phyloP scores from a whole-genome alignment of 2,329 filamentous ascomycete genomes.

The Fusarium longipes region DNA sequence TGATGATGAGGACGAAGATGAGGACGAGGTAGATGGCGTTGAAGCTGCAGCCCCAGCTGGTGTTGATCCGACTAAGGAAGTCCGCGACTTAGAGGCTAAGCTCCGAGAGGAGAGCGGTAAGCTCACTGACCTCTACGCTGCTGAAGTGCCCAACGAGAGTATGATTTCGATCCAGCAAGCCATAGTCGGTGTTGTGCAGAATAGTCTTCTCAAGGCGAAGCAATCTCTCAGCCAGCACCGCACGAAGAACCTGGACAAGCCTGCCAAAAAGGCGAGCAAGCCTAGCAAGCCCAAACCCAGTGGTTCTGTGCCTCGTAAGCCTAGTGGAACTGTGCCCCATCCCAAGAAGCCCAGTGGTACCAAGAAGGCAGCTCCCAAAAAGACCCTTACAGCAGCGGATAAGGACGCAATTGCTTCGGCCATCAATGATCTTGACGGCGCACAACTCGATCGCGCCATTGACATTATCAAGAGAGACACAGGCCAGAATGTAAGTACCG shows the following conservation, averaged over 20 bases:
- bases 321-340: constrained; percentile 48
- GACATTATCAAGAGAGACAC: constrained; percentile 91
- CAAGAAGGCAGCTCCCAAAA: constrained; percentile 60
- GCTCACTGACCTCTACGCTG: constrained; percentile 64
- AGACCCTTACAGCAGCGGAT: constrained; percentile 77
- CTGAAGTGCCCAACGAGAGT: constrained; percentile 62
- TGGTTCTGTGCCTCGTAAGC: constrained; percentile 57
- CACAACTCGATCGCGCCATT: constrained; percentile 83
- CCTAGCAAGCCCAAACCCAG: constrained; percentile 65
- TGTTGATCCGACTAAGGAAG: constrained; percentile 54
- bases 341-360: constrained; percentile 53
- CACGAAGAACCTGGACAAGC: constrained; percentile 65
- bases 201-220: constrained; percentile 79
- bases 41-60: constrained; percentile 55
- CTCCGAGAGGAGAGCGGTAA: constrained; percentile 68
- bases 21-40: constrained; percentile 71
- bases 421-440: constrained; percentile 82
- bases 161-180: constrained; percentile 68
- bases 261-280: constrained; percentile 66
- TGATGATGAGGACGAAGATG: constrained; percentile 72
- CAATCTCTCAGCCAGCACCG: constrained; percentile 66
- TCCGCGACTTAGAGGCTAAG: constrained; percentile 65
- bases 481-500: constrained; percentile 73
- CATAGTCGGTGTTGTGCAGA: constrained; percentile 73
- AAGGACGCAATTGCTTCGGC: constrained; percentile 92